These are phyloP conservation scores for Mucor lusitanicus DNA, from an alignment of 371 early-diverging fungal species.

Conservation along the genomic window DNA sequence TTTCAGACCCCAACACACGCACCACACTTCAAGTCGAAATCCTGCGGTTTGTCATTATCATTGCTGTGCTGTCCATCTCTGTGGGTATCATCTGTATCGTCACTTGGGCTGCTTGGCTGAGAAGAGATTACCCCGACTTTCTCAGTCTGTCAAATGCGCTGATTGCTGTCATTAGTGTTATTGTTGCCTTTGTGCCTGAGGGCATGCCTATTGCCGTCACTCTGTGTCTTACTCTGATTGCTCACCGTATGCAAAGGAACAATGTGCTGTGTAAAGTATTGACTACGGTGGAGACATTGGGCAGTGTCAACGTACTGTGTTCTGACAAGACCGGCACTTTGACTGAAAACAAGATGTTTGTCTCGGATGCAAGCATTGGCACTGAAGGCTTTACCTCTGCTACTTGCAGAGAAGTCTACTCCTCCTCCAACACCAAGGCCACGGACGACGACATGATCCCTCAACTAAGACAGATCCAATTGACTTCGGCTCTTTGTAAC, in stretches of 20 bases:
- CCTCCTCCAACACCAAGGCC: constrained; percentile 1
- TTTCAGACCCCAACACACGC: constrained; percentile 35
- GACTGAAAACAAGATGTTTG: constrained; percentile 66
- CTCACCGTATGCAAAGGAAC: constrained; percentile 55
- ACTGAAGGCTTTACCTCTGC: constrained; percentile 37
- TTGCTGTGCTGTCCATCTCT: constrained; percentile 59
- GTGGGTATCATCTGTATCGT: constrained; percentile 42
- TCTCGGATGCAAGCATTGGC: constrained; percentile 50
- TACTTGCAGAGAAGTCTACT: constrained; percentile 8
- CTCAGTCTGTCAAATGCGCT: constrained; percentile 59
- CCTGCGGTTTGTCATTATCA: constrained; percentile 64
- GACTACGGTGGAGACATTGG: constrained; percentile 70
- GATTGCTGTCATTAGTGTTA: constrained; percentile 72
- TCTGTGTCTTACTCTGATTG: constrained; percentile 54
- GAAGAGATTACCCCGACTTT: constrained; percentile 50
- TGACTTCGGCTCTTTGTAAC: constrained; percentile 65
- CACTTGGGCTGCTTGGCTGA: constrained; percentile 43
- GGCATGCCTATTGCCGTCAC: constrained; percentile 65
- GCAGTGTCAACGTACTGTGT: constrained; percentile 66
- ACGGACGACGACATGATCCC: constrained; percentile 24
- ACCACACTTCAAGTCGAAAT: constrained; percentile 74
- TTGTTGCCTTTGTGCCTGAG: constrained; percentile 70
- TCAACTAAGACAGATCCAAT: constrained; percentile 47
- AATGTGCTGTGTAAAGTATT: constrained; percentile 66
- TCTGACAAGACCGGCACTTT: constrained; percentile 78